phyloP scores from a whole-genome alignment of 495 filamentous ascomycete species.

The Margaritispora aquatica region DNA sequence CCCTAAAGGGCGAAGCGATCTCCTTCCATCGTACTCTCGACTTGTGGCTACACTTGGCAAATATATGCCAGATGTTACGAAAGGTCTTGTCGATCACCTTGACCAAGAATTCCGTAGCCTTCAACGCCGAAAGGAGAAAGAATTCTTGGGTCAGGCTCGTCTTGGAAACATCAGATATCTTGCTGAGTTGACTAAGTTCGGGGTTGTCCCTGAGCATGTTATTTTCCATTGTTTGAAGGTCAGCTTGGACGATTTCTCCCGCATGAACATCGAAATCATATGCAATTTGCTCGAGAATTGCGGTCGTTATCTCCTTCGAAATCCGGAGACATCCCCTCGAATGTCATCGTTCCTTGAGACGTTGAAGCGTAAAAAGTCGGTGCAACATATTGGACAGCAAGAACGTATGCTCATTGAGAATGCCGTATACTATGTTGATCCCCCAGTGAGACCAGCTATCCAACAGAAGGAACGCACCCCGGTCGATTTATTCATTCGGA shows the following conservation, averaged over 20 bases:
- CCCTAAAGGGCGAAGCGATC: conserved; percentile 85
- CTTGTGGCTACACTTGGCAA: conserved; percentile 88
- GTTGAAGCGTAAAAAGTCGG: conserved; percentile 88
- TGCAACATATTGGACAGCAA: conserved; percentile 90
- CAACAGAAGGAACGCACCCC: conserved; percentile 94
- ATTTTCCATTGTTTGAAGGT: conserved; percentile 99
- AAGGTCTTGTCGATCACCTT: conserved; percentile 86
- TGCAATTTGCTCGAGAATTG: conserved; percentile 97
- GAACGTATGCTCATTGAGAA: conserved; percentile 99
- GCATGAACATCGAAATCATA: conserved; percentile 98
- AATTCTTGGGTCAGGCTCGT: conserved; percentile 90
- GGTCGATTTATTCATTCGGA: conserved; percentile 85
- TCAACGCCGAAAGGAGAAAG: conserved; percentile 96
- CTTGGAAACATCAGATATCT: conserved; percentile 95
- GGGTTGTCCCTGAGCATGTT: conserved; percentile 95
- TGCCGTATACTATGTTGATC: conserved; percentile 96
- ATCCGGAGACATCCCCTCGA: conserved; percentile 85
- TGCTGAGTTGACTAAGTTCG: conserved; percentile 96
- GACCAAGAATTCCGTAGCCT: conserved; percentile 97
- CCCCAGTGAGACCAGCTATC: conserved; percentile 87
- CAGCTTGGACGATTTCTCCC: conserved; percentile 93
- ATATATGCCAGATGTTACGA: conserved; percentile 88
- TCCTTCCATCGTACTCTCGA: conserved; percentile 88
- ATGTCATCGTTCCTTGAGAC: conserved; percentile 95
- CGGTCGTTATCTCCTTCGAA: conserved; percentile 88